phyloP scores from a whole-genome alignment of 2,329 filamentous ascomycete genomes.

The Mollisia scopiformis region DNA sequence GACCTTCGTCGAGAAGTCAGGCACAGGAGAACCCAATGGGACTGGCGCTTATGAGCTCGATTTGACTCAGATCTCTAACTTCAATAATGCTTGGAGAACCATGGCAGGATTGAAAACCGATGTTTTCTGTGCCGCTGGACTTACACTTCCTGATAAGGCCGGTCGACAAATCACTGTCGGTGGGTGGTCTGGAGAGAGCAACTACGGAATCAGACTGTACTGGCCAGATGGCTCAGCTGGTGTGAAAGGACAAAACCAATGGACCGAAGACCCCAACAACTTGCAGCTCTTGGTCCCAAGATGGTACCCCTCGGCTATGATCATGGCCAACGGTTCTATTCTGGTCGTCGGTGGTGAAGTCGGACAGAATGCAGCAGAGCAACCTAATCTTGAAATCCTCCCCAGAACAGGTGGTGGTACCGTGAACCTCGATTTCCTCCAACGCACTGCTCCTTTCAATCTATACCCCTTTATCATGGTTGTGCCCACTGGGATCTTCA shows the following conservation, averaged over 20 bases:
- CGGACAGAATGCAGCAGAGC: conserved; percentile 62
- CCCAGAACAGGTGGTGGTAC: conserved; percentile 51
- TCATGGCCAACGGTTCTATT: conserved; percentile 67
- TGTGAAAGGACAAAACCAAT: conserved; percentile 61
- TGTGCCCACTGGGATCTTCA: conserved; percentile 65
- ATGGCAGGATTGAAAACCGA: conserved; percentile 65
- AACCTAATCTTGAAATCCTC: conserved; percentile 66
- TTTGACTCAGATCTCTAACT: conserved; percentile 54
- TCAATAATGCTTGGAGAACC: conserved; percentile 57
- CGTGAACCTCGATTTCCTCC: conserved; percentile 62
- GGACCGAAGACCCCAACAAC: conserved; percentile 61
- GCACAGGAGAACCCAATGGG: conserved; percentile 58
- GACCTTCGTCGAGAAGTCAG: conserved; percentile 61
- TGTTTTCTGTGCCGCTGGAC: conserved; percentile 66
- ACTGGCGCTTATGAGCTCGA: conserved; percentile 71
- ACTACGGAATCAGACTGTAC: conserved; percentile 64
- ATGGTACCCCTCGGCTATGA: conserved; percentile 67
- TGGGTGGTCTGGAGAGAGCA: conserved; percentile 67
- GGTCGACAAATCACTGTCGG: conserved; percentile 67
- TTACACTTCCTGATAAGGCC: conserved; percentile 66
- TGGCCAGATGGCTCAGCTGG: conserved; percentile 61
- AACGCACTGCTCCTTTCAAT: conserved; percentile 67
- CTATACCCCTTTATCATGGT: conserved; percentile 67
- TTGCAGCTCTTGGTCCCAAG: conserved; percentile 60
- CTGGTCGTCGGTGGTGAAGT: conserved; percentile 67